phyloP scores from a whole-genome alignment of 805 yeast genomes.

The Cyberlindnera amylophila region DNA sequence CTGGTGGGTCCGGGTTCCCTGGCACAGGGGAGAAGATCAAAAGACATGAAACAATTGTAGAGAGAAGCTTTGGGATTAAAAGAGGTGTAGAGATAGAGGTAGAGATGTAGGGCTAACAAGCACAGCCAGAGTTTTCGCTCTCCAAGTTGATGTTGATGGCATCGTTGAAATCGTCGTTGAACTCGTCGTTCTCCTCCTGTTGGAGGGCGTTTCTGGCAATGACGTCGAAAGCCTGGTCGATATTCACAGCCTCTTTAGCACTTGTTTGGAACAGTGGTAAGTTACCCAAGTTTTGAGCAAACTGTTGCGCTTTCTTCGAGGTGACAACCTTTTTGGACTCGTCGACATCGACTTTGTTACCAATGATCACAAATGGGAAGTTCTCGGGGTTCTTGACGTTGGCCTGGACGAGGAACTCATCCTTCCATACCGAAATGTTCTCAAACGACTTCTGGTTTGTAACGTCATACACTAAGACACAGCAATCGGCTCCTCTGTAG shows the following conservation, averaged over 20 bases:
- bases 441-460: constrained; percentile 93
- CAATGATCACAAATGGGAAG: constrained; percentile 93
- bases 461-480: constrained; percentile 93
- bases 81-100: too few species aligned
- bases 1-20: too few species aligned
- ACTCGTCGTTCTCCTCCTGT: constrained; percentile 90
- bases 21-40: too few species aligned
- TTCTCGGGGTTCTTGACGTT: constrained; percentile 90
- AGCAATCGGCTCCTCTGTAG: constrained; percentile 97
- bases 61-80: too few species aligned
- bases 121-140: constrained; percentile 45
- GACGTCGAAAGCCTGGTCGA: constrained; percentile 92
- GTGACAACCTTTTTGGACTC: constrained; percentile 77
- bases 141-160: constrained; percentile 94
- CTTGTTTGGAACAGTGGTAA: constrained; percentile 95
- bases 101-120: too few species aligned
- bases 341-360: constrained; percentile 93
- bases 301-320: constrained; percentile 55
- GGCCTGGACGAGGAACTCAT: constrained; percentile 91
- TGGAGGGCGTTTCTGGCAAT: constrained; percentile 93
- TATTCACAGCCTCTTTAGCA: constrained; percentile 95
- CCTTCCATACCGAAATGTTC: constrained; percentile 86
- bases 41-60: background rate
- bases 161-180: constrained; percentile 90
- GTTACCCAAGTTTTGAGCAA: constrained; percentile 63